A percentile compares a stretch with the other conserved stretches of the same genome.
These are phyloP conservation scores for Thermothelomyces thermophilus DNA, from an alignment of 2,329 filamentous ascomycete genomes.

Conservation along the genomic window DNA sequence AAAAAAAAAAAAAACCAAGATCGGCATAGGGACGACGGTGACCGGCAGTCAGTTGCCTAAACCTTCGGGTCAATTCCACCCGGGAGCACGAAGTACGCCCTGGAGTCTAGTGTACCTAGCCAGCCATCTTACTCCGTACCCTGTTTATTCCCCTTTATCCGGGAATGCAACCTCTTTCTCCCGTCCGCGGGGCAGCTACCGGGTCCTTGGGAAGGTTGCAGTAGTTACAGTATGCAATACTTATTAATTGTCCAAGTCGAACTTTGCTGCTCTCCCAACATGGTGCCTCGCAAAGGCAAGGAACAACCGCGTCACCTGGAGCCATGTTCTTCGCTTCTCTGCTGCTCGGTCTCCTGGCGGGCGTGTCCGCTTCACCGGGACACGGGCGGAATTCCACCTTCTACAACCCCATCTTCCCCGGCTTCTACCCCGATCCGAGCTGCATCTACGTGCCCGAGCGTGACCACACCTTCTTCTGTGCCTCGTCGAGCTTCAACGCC, in stretches of 20 bases:
- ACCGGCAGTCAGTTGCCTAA: constrained; percentile 13
- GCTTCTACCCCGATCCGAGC: constrained; percentile 39
- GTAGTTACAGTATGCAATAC: neutral
- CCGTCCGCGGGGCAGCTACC: constrained; percentile 11
- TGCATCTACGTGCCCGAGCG: constrained; percentile 34
- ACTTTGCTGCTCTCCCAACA: neutral
- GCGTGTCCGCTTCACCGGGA: constrained; percentile 4
- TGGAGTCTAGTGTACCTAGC: too few relatives aligned
- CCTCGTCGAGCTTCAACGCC: constrained; percentile 37
- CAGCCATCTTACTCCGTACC: too few relatives aligned
- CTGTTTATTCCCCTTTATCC: constrained; percentile 20
- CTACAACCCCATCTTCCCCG: constrained; percentile 37
- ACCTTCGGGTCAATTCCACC: constrained; percentile 7
- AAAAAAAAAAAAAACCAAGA: constrained; percentile 3
- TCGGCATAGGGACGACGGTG: neutral
- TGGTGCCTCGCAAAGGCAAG: neutral
- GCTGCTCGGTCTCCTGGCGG: constrained; percentile 11
- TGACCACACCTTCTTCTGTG: constrained; percentile 38
- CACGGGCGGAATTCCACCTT: constrained; percentile 25
- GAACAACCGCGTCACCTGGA: neutral
- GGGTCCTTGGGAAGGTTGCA: constrained; percentile 1
- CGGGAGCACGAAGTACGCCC: neutral
- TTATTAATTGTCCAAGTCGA: neutral
- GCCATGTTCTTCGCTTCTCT: constrained; percentile 3
- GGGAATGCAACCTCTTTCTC: constrained; percentile 9